Conservation (phyloP, 352 stramenopile genomes). For the Halophytophthora batemanensis region DNA sequence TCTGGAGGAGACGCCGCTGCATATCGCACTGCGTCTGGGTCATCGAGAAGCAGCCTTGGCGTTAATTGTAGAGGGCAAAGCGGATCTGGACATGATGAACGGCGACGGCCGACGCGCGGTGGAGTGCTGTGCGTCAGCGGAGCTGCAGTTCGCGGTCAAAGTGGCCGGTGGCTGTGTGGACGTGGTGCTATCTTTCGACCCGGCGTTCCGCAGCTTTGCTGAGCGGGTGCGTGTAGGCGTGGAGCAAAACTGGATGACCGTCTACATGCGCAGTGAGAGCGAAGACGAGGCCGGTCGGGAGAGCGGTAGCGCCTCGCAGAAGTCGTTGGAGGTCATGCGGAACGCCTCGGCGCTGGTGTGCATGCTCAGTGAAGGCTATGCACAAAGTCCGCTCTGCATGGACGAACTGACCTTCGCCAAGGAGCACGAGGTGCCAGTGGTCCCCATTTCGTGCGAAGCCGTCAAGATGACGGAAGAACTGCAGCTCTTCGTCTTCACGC, state of each 20-base stretch:
- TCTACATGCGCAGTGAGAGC: conserved; percentile 54
- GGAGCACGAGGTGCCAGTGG: conserved; percentile 58
- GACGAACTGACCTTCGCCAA: conserved; percentile 78
- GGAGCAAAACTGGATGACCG: conserved; percentile 73
- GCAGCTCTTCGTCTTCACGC: conserved; percentile 75
- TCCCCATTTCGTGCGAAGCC: conserved; percentile 65
- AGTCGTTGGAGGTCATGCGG: conserved; percentile 54
- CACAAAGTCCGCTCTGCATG: conserved; percentile 64
- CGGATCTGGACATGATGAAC: conserved; percentile 55
- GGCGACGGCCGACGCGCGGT: conserved; percentile 51
- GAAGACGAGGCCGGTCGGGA: conserved; percentile 28
- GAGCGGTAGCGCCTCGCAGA: conserved; percentile 20
- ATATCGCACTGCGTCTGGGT: conserved; percentile 61
- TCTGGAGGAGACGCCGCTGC: conserved; percentile 62
- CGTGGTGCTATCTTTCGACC: conserved; percentile 78
- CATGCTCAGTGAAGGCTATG: conserved; percentile 68
- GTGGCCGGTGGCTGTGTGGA: conserved; percentile 61
- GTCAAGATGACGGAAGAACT: conserved; percentile 65
- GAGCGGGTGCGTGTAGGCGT: conserved; percentile 59
- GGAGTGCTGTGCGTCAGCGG: conserved; percentile 70
- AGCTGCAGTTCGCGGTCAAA: conserved; percentile 78
- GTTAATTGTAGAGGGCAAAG: conserved; percentile 53
- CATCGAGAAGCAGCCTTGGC: conserved; percentile 61
- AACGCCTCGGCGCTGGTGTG: conserved; percentile 69
- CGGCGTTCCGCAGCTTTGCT: conserved; percentile 56